phyloP scores from a whole-genome alignment of 2,329 filamentous ascomycete species.

The Teratosphaeria pseudoeucalypti region DNA sequence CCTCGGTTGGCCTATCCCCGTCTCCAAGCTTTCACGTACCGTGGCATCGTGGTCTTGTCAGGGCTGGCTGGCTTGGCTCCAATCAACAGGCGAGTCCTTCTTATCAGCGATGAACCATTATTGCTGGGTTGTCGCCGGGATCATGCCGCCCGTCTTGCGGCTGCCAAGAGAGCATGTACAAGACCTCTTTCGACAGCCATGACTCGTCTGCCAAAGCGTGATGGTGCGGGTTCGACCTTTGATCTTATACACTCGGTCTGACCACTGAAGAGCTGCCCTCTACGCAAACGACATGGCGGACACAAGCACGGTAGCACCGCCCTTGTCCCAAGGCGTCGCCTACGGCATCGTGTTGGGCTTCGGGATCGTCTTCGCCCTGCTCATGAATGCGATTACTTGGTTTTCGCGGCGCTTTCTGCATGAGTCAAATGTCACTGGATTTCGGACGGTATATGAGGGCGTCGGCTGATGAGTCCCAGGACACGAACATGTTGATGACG shows the following conservation, averaged over 20 bases:
- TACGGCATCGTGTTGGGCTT: not conserved
- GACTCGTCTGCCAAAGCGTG: not conserved
- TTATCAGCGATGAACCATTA: not conserved
- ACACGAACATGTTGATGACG: slow-evolving; percentile 52
- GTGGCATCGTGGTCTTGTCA: not conserved
- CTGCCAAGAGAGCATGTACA: not conserved
- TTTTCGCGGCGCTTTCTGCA: not conserved
- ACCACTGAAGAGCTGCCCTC: not conserved
- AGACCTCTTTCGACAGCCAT: not conserved
- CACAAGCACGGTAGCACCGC: not conserved
- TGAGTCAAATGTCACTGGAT: not conserved
- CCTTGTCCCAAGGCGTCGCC: not conserved
- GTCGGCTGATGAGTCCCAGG: not conserved
- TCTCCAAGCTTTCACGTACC: not conserved
- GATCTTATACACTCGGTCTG: not conserved
- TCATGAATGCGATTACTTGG: not conserved
- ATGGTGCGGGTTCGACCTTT: not conserved
- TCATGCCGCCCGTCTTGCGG: not conserved
- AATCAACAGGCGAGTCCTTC: not conserved
- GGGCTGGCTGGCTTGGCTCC: not conserved
- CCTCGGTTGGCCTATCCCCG: not conserved
- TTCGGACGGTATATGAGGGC: not conserved
- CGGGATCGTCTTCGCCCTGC: not conserved
- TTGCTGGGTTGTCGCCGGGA: not conserved
- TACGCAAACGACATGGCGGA: not conserved